A percentile compares a stretch with the other conserved stretches of the same genome.
Conservation (phyloP, 768 basidiomycete species). For the Stropharia rugosoannulata region DNA sequence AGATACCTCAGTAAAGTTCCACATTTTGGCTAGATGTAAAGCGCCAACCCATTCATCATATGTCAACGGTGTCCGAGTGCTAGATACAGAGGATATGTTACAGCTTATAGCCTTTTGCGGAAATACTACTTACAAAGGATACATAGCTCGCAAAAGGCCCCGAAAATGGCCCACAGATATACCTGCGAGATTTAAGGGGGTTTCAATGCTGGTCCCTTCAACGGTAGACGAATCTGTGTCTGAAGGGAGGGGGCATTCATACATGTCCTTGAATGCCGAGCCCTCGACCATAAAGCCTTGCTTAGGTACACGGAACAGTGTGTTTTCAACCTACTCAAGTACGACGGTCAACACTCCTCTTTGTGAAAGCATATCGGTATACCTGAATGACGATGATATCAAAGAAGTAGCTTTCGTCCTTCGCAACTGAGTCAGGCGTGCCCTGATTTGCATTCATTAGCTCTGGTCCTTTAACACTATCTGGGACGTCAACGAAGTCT, state of each 20-base stretch:
- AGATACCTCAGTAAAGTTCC: slow-evolving; percentile 7
- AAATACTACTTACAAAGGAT: slow-evolving; percentile 3
- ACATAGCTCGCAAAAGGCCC: slow-evolving; percentile 7
- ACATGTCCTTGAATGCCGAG: slow-evolving; percentile 11
- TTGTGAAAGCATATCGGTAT: neutral
- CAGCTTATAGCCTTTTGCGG: neutral
- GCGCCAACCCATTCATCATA: slow-evolving; percentile 10
- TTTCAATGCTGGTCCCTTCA: neutral
- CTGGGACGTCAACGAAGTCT: no score
- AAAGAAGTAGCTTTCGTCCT: neutral
- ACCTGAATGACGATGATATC: neutral
- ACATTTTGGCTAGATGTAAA: slow-evolving; percentile 8
- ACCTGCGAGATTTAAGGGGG: neutral
- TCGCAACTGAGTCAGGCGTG: no score
- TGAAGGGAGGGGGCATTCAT: neutral
- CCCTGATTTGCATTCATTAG: neutral
- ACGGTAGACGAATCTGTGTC: neutral
- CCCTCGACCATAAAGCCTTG: slow-evolving; percentile 5
- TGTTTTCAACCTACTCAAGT: slow-evolving; percentile 6
- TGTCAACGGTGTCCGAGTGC: neutral
- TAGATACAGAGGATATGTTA: neutral
- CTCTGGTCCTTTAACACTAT: no score
- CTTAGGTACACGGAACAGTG: slow-evolving; percentile 9
- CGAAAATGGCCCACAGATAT: slow-evolving; percentile 5
- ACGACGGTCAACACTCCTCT: neutral